phyloP scores from a whole-genome alignment of 1,139 yeast species.

The Nakaseomyces sp. region DNA sequence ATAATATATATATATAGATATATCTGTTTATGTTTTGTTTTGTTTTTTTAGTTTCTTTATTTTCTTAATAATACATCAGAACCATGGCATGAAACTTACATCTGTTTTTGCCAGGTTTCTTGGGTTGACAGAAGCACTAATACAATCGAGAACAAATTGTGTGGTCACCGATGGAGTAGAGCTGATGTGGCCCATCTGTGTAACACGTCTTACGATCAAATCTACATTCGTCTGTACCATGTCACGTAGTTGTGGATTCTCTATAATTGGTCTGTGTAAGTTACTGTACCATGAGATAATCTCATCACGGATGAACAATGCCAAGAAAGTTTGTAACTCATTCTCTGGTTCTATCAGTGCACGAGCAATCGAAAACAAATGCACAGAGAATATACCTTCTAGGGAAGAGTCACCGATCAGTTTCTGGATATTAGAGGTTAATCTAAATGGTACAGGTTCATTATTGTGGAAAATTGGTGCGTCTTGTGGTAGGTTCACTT shows the following conservation, averaged over 20 bases:
- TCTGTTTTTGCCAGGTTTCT: constrained; percentile 89
- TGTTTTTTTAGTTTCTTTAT: not conserved
- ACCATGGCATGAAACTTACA: constrained; percentile 92
- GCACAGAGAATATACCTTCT: constrained; percentile 85
- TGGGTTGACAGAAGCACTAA: constrained; percentile 94
- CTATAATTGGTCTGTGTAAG: constrained; percentile 50
- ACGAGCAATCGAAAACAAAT: constrained; percentile 76
- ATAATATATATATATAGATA: no score
- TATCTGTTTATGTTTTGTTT: no score
- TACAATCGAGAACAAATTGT: constrained; percentile 82
- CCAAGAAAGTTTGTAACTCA: constrained; percentile 77
- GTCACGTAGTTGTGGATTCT: constrained; percentile 73
- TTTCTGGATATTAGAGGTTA: constrained; percentile 91
- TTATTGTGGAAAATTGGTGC: constrained; percentile 87
- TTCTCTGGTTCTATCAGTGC: constrained; percentile 87
- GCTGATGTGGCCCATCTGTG: constrained; percentile 70
- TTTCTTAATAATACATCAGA: constrained; percentile 23
- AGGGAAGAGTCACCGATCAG: constrained; percentile 87
- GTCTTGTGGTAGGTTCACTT: constrained; percentile 51
- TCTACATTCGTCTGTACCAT: constrained; percentile 87
- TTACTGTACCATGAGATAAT: constrained; percentile 88
- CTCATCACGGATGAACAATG: constrained; percentile 91
- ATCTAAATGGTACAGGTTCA: constrained; percentile 93
- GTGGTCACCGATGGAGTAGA: constrained; percentile 76
- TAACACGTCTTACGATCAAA: constrained; percentile 59